Evolutionary conservation across 331 rosid genomes (phyloP).

Genomic region (Pyracantha coccinea): DNA sequence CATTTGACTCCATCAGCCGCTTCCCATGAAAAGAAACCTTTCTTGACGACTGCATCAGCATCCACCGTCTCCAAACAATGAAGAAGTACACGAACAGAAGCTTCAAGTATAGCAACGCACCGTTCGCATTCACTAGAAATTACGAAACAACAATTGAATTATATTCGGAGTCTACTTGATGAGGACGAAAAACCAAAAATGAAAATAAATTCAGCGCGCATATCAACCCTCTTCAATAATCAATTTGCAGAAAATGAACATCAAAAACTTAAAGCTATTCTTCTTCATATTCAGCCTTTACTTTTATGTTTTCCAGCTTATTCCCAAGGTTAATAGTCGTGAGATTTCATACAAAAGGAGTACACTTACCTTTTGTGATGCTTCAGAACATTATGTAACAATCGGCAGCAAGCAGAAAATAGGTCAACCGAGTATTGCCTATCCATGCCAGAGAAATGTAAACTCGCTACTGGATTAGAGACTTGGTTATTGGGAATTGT

Average conservation of each 20-base stretch:
- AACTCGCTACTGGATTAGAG: constrained; percentile 32
- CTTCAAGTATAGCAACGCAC: constrained; percentile 61
- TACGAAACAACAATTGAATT: constrained; percentile 6
- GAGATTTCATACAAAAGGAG: not conserved
- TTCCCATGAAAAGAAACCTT: constrained; percentile 60
- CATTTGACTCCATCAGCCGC: constrained; percentile 77
- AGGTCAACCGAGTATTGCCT: constrained; percentile 53
- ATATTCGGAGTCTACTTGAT: not conserved
- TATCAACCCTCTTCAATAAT: not conserved
- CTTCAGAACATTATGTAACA: constrained; percentile 55
- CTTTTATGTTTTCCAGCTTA: not conserved
- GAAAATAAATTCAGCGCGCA: not conserved
- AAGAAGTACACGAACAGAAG: constrained; percentile 70
- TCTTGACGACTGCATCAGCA: constrained; percentile 17
- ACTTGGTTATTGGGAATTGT: constrained; percentile 22
- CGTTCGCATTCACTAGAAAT: constrained; percentile 60
- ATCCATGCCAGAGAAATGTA: constrained; percentile 30
- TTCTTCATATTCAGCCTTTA: not conserved
- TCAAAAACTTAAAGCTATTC: not conserved
- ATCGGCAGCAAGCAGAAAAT: constrained; percentile 74
- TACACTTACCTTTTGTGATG: constrained; percentile 64
- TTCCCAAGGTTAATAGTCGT: not conserved
- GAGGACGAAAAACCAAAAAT: not conserved
- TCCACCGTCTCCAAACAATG: constrained; percentile 68
- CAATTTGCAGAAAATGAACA: not conserved